Percentiles rank a stretch among this genome's conserved stretches.
These are phyloP conservation scores for Cymbopogon citratus DNA, from an alignment of 176 grass and related monocot genomes.

Conservation along the genomic window DNA sequence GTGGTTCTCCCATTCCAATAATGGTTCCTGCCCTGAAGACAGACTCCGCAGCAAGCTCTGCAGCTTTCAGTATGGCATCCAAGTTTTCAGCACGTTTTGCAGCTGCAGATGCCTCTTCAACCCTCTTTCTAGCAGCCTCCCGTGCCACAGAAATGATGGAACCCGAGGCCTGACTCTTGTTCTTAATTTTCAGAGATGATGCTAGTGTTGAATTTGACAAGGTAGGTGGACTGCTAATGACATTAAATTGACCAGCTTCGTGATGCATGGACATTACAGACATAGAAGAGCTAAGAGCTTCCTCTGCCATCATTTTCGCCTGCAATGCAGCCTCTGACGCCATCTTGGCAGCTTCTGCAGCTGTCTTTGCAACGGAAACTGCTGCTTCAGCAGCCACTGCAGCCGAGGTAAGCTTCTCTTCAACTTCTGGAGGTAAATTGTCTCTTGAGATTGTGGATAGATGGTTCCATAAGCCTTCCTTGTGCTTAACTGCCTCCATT, in stretches of 20 bases:
- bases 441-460: constrained; percentile 43
- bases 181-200: constrained; percentile 50
- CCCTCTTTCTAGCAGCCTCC: constrained; percentile 77
- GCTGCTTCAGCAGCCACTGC: constrained; percentile 82
- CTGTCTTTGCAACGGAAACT: constrained; percentile 84
- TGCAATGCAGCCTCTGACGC: constrained; percentile 76
- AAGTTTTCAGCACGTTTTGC: constrained; percentile 93
- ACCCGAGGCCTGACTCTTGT: constrained; percentile 27
- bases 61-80: constrained; percentile 89
- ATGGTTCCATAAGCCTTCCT: constrained; percentile 72
- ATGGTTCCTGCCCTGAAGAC: constrained; percentile 78
- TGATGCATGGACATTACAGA: constrained; percentile 18
- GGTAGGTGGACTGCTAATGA: constrained; percentile 6
- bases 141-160: constrained; percentile 81
- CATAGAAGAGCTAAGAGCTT: constrained; percentile 42
- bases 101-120: constrained; percentile 85
- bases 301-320: constrained; percentile 93
- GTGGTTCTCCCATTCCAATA: constrained; percentile 86
- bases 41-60: constrained; percentile 82
- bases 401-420: constrained; percentile 80
- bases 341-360: constrained; percentile 91
- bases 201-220: constrained; percentile 26
- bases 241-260: constrained; percentile 29
- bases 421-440: constrained; percentile 59
- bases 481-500: constrained; percentile 52